Conservation (phyloP, 2,329 filamentous ascomycete species). For the Neopestalotiopsis sp. region DNA sequence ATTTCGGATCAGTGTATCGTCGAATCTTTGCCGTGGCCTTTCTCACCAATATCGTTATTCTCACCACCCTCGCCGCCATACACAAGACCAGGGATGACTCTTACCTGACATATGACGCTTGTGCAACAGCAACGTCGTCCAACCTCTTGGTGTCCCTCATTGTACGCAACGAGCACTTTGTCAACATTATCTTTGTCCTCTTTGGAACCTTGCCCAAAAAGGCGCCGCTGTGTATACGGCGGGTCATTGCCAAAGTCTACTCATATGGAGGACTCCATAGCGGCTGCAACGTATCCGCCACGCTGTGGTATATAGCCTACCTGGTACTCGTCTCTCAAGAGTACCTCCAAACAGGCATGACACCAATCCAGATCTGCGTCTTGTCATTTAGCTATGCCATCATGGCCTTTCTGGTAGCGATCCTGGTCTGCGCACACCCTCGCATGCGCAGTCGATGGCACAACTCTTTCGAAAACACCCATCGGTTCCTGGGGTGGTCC, state of each 20-base stretch:
- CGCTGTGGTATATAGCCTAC: slow-evolving; percentile 50
- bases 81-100: neutral
- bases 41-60: slow-evolving; percentile 38
- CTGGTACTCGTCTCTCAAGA: slow-evolving; percentile 36
- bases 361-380: slow-evolving; percentile 14
- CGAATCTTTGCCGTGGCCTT: slow-evolving; percentile 47
- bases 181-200: slow-evolving; percentile 49
- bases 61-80: slow-evolving; percentile 23
- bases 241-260: slow-evolving; percentile 53
- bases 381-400: slow-evolving; percentile 50
- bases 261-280: slow-evolving; percentile 60
- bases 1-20: slow-evolving; percentile 42
- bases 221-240: slow-evolving; percentile 48
- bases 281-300: slow-evolving; percentile 52
- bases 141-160: slow-evolving; percentile 49
- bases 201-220: slow-evolving; percentile 48
- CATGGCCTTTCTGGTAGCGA: slow-evolving; percentile 50
- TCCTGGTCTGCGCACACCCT: slow-evolving; percentile 57
- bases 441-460: slow-evolving; percentile 54
- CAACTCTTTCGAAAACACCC: slow-evolving; percentile 60
- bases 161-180: slow-evolving; percentile 51
- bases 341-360: slow-evolving; percentile 12
- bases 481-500: slow-evolving; percentile 63
- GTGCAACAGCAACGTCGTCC: slow-evolving; percentile 18
- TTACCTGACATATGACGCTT: slow-evolving; percentile 17